These are phyloP conservation scores for Colletotrichum destructivum DNA, from an alignment of 2,329 filamentous ascomycete species.

Conservation along the genomic window DNA sequence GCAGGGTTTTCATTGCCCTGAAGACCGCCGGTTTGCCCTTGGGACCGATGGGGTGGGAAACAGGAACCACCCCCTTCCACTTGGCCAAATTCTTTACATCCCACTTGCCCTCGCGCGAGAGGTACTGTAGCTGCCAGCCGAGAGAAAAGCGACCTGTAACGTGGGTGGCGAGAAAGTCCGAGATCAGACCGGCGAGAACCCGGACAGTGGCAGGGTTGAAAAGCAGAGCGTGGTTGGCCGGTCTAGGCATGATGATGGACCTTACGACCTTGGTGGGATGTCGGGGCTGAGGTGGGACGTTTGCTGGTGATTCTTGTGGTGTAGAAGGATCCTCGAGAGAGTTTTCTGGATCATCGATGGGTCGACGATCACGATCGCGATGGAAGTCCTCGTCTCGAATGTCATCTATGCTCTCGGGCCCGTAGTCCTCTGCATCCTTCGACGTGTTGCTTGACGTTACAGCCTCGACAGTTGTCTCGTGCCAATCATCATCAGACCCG, in stretches of 20 bases:
- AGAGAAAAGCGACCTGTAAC: slow-evolving; percentile 85
- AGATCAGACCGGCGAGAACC: slow-evolving; percentile 84
- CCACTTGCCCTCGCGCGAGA: slow-evolving; percentile 95
- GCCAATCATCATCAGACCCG: slow-evolving; percentile 41
- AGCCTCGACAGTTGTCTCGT: slow-evolving; percentile 61
- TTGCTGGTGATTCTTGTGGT: slow-evolving; percentile 56
- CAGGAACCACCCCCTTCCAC: slow-evolving; percentile 85
- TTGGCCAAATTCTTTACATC: slow-evolving; percentile 97
- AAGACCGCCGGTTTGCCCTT: slow-evolving; percentile 71
- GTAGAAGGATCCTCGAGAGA: slow-evolving; percentile 62
- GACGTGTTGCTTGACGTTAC: slow-evolving; percentile 63
- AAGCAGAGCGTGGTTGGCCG: slow-evolving; percentile 86
- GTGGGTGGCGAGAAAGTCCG: slow-evolving; percentile 82
- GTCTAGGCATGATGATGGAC: slow-evolving; percentile 79
- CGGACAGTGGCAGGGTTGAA: slow-evolving; percentile 84
- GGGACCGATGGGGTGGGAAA: slow-evolving; percentile 81
- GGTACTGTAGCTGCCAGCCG: slow-evolving; percentile 91
- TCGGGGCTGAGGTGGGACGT: slow-evolving; percentile 63
- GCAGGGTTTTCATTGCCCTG: slow-evolving; percentile 91
- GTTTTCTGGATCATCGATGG: slow-evolving; percentile 54
- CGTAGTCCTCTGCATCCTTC: slow-evolving; percentile 48
- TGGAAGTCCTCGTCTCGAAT: slow-evolving; percentile 57
- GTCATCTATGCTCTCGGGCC: slow-evolving; percentile 56
- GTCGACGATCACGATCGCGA: slow-evolving; percentile 46
- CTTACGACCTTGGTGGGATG: slow-evolving; percentile 73